Base-by-base conservation (phyloP, 2,329 filamentous ascomycete species). In the Raffaelea albimanens region DNA sequence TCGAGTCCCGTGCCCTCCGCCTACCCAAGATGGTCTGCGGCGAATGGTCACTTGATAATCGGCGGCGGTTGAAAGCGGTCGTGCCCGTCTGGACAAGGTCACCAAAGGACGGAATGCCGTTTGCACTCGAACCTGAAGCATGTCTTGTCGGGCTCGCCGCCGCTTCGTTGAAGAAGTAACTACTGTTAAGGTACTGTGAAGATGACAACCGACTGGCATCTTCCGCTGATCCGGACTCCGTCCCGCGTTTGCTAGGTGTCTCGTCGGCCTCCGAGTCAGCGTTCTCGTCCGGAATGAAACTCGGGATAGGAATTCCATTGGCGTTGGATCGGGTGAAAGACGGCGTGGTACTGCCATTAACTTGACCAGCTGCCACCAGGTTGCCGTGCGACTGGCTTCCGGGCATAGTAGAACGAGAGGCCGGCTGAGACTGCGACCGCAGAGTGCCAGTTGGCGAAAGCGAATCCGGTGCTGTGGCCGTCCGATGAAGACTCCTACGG, bases 351-450 rank as follows among this genome's bases (percentile, higher is more conserved):
- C 64, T 64, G 20, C 67, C 53, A 25, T 53, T 52, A 48, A 49
- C 13, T 44, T 53, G 53, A 4, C 44, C 34, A 5, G 50, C 20
- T 4, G 44, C 44, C 23, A 47, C 16, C 7, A 45, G 39, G n/a
- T 25, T 51, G 3, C 50, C 53, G 18, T 55, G 53, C 14, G 49
- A 49, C 50, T 56, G 67, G 29, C 55, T 62, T 52, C 42, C 62
- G 56, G 53, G 51, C 54, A 66, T 60, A 3, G 66, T 57, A 3
- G 57, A 59, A 29, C 76, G 68, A 31, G 76, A 73, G 3, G 79
- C 78, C 21, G 80, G 80, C 58, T 83, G 80, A n/a, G 80, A 83
- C 58, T 83, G 80, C 22, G 80, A 83, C 53, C 80, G 71, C 51
- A 80, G 60, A n/a, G 76, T 67, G 54, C 78, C 76, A 22, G 76